phyloP scores from a whole-genome alignment of 177 flowering plant genomes.

The Tripterygium wilfordii region DNA sequence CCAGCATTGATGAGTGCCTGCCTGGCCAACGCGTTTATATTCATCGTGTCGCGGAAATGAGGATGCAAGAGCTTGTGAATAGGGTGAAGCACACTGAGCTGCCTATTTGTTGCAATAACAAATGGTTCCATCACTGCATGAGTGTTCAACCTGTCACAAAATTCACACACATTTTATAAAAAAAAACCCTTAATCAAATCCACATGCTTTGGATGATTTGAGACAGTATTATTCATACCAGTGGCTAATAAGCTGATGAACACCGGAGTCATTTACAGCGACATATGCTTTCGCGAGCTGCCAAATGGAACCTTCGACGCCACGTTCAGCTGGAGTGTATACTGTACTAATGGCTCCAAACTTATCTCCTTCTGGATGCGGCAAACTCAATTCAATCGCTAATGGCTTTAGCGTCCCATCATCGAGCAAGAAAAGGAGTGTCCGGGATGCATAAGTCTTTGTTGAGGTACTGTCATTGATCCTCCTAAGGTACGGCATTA shows the following conservation, averaged over 20 bases:
- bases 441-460: constrained; percentile 58
- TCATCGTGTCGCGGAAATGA: constrained; percentile 81
- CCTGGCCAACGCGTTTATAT: constrained; percentile 63
- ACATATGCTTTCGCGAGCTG: constrained; percentile 81
- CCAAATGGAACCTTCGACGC: constrained; percentile 61
- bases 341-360: constrained; percentile 42
- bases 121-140: constrained; percentile 78
- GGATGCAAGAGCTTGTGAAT: constrained; percentile 63
- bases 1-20: constrained; percentile 60
- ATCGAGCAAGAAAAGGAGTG: constrained; percentile 44
- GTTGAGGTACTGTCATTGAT: constrained; percentile 43
- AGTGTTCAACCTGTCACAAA: constrained; percentile 50
- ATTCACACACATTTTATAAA: neutral
- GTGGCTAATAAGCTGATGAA: constrained; percentile 73
- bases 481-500: constrained; percentile 53
- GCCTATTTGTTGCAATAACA: constrained; percentile 74
- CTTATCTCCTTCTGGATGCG: constrained; percentile 45
- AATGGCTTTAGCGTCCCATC: constrained; percentile 59
- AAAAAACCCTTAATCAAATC: neutral
- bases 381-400: constrained; percentile 69
- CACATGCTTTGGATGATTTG: neutral
- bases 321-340: constrained; percentile 47
- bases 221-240: constrained; percentile 24
- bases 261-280: constrained; percentile 53
- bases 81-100: constrained; percentile 76